phyloP scores from a whole-genome alignment of 2,329 filamentous ascomycete genomes.

The Talaromyces verruculosus region DNA sequence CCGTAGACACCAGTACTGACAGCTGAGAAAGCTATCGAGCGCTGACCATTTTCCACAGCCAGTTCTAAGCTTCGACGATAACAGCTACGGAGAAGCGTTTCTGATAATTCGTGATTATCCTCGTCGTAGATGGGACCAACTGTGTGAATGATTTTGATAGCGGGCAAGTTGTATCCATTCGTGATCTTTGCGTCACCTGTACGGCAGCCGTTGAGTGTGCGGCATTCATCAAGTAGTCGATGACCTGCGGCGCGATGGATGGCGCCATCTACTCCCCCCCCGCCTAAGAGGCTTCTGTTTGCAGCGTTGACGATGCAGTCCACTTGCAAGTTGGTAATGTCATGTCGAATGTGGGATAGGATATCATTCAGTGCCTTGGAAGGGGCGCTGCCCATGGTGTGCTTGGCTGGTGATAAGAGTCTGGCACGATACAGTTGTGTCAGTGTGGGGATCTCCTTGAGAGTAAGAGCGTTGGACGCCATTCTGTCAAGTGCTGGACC shows the following conservation, averaged over 20 bases:
- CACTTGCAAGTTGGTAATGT: constrained; percentile 76
- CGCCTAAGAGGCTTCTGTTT: constrained; percentile 74
- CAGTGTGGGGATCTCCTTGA: constrained; percentile 43
- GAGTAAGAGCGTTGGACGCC: constrained; percentile 24
- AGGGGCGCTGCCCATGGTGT: constrained; percentile 34
- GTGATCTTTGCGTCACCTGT: constrained; percentile 86
- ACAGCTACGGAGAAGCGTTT: constrained; percentile 57
- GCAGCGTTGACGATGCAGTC: constrained; percentile 94
- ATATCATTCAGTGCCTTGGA: constrained; percentile 52
- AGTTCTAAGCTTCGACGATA: constrained; percentile 71
- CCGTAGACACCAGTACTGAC: constrained; percentile 90
- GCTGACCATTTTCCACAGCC: constrained; percentile 66
- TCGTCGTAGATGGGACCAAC: constrained; percentile 76
- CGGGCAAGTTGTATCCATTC: constrained; percentile 70
- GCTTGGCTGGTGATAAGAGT: constrained; percentile 45
- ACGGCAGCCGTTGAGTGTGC: constrained; percentile 66
- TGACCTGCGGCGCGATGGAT: constrained; percentile 82
- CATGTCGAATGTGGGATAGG: constrained; percentile 69
- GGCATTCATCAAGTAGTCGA: constrained; percentile 68
- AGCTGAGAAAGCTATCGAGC: constrained; percentile 76
- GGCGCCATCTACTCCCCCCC: constrained; percentile 86
- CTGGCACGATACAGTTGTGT: constrained; percentile 64
- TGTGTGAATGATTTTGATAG: constrained; percentile 79
- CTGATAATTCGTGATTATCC: constrained; percentile 37
- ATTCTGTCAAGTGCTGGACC: constrained; percentile 1